Evolutionary conservation across 257 asterid genomes (phyloP), one percentile per base, ranked within the genome.

Genomic region (Petunia secreta): DNA sequence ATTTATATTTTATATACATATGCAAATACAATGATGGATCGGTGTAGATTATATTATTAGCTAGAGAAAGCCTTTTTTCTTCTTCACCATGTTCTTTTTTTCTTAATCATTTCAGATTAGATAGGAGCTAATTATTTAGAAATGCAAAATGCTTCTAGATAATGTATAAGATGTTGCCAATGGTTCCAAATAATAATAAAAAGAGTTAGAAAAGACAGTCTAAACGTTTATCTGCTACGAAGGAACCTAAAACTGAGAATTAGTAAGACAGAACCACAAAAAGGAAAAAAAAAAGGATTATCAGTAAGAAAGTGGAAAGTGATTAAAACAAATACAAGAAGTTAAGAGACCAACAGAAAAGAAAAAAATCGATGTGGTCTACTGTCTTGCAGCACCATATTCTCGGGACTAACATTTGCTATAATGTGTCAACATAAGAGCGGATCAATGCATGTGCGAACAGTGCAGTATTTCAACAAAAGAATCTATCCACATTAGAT

Each of bases 401-500:
- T 52, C 57, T 52, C 57, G 34, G 10, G 40, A 25, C 60, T 25
- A 4, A 15, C 0, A 48, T 71, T 48, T 71, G 3, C 7, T 48
- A 34, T 34, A 48, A 0, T 6, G 62, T 50, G 77, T 50, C 44
- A 3, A 73, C 34, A 11, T 34, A 34, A 73, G 44, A 73, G 39
- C 62, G 60, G 16, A 73, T 73, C 62, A 73, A 34, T 50, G 77
- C 77, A 73, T 73, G 62, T 50, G 62, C 3, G 25, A 50, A 73
- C 50, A 50, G 36, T 34, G 10, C 34, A 50, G 50, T 48, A 50
- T 50, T 34, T 48, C 77, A 10, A 11, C 60, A 48, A 71, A 48
- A 71, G 60, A 48, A 71, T 71, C 60, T 52, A 52, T 10, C 14
- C 55, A 50, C 14, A 2, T 50, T 52, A 2, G 57, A 52, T 10